These are phyloP conservation scores for Penicillium pulvis DNA, from an alignment of 495 filamentous ascomycete genomes.

Conservation along the genomic window DNA sequence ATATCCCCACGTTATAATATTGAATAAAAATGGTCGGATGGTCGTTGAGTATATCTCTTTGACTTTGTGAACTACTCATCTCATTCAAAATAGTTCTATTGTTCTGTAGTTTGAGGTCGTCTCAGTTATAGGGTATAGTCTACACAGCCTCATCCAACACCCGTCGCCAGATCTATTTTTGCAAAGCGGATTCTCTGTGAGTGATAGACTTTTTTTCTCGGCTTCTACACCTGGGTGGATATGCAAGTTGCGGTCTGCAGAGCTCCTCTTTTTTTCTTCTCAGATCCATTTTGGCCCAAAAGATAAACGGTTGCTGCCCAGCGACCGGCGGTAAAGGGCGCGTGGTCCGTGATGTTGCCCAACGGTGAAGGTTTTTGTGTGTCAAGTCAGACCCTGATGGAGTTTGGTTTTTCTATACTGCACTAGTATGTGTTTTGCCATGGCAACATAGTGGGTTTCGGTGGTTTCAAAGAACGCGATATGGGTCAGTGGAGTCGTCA, in stretches of 20 bases:
- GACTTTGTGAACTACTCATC: background rate
- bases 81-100: background rate
- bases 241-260: conserved; percentile 44
- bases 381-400: conserved; percentile 18
- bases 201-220: conserved; percentile 3
- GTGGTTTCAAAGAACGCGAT: conserved; percentile 12
- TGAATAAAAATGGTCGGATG: background rate
- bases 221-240: conserved; percentile 1
- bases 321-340: conserved; percentile 44
- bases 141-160: conserved; percentile 2
- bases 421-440: conserved; percentile 20
- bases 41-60: background rate
- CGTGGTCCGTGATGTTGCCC: conserved; percentile 36
- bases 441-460: conserved; percentile 29
- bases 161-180: conserved; percentile 11
- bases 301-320: conserved; percentile 42
- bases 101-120: background rate
- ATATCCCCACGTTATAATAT: conserved; percentile 1
- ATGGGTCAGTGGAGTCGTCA: conserved; percentile 28
- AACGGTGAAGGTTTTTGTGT: conserved; percentile 28
- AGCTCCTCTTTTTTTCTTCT: conserved; percentile 16
- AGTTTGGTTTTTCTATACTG: conserved; percentile 8
- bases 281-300: conserved; percentile 24
- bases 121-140: background rate
- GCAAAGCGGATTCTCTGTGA: conserved; percentile 8